Evolutionary conservation across 73 alveolate species (phyloP).

Genomic region (Blepharisma stoltei): DNA sequence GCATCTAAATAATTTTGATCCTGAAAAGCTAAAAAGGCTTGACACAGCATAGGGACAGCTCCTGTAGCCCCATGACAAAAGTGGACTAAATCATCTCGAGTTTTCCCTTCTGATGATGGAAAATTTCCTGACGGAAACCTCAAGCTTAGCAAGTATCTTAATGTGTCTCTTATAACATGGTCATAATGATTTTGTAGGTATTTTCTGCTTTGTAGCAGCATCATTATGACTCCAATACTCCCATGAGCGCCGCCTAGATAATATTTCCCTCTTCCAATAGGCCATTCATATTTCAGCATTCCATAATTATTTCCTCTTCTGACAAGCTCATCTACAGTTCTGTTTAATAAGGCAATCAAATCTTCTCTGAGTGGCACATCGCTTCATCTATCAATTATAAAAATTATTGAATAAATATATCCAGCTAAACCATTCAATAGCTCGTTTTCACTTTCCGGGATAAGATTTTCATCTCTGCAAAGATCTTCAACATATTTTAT

Average conservation of each 20-base stretch:
- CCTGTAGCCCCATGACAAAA: slow-evolving; percentile 96
- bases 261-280: slow-evolving; percentile 41
- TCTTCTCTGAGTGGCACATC: slow-evolving; percentile 20
- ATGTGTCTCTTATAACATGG: slow-evolving; percentile 22
- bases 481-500: background rate
- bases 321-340: background rate
- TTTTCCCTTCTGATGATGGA: slow-evolving; percentile 48
- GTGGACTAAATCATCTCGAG: slow-evolving; percentile 55
- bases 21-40: slow-evolving; percentile 58
- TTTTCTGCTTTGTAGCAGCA: slow-evolving; percentile 55
- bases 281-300: slow-evolving; percentile 31
- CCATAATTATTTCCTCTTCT: background rate
- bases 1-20: slow-evolving; percentile 40
- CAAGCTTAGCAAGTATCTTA: slow-evolving; percentile 39
- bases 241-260: slow-evolving; percentile 96
- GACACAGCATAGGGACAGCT: slow-evolving; percentile 68
- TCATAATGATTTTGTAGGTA: slow-evolving; percentile 37
- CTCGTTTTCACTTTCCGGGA: slow-evolving; percentile 61
- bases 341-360: background rate
- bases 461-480: background rate
- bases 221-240: slow-evolving; percentile 66
- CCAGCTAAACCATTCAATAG: slow-evolving; percentile 87
- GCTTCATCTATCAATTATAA: slow-evolving; percentile 44
- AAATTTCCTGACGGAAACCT: slow-evolving; percentile 68
- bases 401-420: slow-evolving; percentile 65